A percentile compares a stretch with the other conserved stretches of the same genome.
phyloP scores from a whole-genome alignment of 1,284 basidiomycete species.

The Apiotrichum akiyoshidainum region DNA sequence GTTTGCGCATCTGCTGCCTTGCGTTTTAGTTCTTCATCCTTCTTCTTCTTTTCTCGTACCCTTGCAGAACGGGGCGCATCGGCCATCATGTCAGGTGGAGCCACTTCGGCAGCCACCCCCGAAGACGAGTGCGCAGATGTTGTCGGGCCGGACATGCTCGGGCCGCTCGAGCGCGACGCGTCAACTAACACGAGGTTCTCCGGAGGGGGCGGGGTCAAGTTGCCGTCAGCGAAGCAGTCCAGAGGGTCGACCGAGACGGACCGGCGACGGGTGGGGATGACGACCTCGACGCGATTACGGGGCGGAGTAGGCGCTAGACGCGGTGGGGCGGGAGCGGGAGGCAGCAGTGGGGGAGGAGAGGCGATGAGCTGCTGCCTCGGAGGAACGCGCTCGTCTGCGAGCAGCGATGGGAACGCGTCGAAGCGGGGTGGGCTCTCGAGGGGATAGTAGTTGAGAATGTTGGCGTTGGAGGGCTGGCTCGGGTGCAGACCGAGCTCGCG shows the following conservation, averaged over 20 bases:
- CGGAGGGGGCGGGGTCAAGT: background rate
- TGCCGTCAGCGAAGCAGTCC: background rate
- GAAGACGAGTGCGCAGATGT: constrained; percentile 5
- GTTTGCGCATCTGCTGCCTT: constrained; percentile 26
- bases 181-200: background rate
- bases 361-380: background rate
- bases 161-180: constrained; percentile 1
- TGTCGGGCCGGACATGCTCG: background rate
- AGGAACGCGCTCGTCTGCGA: too few relatives aligned
- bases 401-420: too few relatives aligned
- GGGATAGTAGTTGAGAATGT: too few relatives aligned
- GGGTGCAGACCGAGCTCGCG: background rate
- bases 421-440: too few relatives aligned
- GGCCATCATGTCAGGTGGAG: background rate
- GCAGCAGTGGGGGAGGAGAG: background rate
- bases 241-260: constrained; percentile 8
- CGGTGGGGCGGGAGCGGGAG: too few relatives aligned
- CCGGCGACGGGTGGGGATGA: constrained; percentile 12
- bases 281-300: constrained; percentile 1
- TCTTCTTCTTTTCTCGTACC: constrained; percentile 22
- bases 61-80: constrained; percentile 10
- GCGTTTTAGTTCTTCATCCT: constrained; percentile 15
- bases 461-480: background rate
- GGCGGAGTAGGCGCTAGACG: too few relatives aligned
- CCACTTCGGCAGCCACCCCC: background rate